Evolutionary conservation across 495 filamentous ascomycete genomes (phyloP), one percentile per base, ranked within the genome.

Genomic region (Hypoxylon perforatum): DNA sequence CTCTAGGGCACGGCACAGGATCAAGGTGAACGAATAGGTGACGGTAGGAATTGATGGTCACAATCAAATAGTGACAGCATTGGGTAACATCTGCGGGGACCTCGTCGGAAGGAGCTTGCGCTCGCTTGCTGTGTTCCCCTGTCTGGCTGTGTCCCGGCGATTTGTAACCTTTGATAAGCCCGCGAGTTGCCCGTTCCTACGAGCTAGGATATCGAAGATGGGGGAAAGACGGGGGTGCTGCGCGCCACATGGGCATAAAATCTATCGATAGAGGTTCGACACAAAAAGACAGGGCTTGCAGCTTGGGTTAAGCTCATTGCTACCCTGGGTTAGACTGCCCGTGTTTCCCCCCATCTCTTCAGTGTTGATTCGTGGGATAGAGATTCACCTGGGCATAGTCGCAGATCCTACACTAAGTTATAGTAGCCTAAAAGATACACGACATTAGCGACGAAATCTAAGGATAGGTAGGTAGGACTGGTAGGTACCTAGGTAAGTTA

Each of bases 81-180:
- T 55, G 56, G 63, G 50, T 61, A 52, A 30, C 30, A 62, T 48
- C 38, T 28, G 25, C 7, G 25, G 25, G 49, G 50, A 21, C 35
- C 2, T 2, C 2, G 12, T 11, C 2, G 35, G 9, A 12, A 11
- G 28, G 42, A 47, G 22, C 21, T 23, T 22, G 18, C n/a, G 21
- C 3, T 50, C 19, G 21, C 14, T 23, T 21, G 35, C 42, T 38
- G 21, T 9, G 63, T 51, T 57, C 63, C 63, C n/a, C n/a, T n/a
- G n/a, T n/a, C n/a, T n/a, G n/a, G n/a, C n/a, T n/a, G 21, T 9
- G 63, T 51, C 63, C 63, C 63, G 57, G 51, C 45, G 56, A 66
- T 66, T 66, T 60, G 56, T 49, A 56, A 57, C 50, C 42, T 54
- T 54, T 46, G 47, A 42, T 19, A 55, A 60, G 63, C 56, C 19